These are phyloP conservation scores for Lachnellula cervina DNA, from an alignment of 2,329 filamentous ascomycete genomes.

Conservation along the genomic window DNA sequence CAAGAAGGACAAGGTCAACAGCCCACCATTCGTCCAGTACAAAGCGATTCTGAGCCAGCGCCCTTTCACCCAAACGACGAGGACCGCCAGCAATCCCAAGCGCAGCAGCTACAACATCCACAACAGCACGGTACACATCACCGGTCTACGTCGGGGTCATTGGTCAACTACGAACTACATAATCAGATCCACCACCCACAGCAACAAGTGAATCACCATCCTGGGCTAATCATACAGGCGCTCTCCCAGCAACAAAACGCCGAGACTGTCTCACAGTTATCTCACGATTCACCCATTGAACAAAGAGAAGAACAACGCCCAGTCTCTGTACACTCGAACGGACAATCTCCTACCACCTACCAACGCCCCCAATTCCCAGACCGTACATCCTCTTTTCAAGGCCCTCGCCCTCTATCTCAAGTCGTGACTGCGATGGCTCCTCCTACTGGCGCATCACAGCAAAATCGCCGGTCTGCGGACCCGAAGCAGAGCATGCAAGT, in stretches of 20 bases:
- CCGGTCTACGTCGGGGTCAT: constrained; percentile 20
- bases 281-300: constrained; percentile 52
- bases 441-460: constrained; percentile 18
- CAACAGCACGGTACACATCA: constrained; percentile 25
- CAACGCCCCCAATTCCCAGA: constrained; percentile 24
- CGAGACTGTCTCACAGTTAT: constrained; percentile 58
- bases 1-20: constrained; percentile 19
- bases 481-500: constrained; percentile 23
- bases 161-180: constrained; percentile 25
- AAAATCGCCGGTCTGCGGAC: constrained; percentile 28
- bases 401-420: constrained; percentile 23
- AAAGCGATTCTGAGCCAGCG: constrained; percentile 20
- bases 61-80: constrained; percentile 19
- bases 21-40: constrained; percentile 27
- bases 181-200: constrained; percentile 23
- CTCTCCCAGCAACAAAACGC: constrained; percentile 43
- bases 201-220: constrained; percentile 32
- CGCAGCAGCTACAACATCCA: constrained; percentile 17
- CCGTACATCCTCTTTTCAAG: constrained; percentile 24
- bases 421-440: constrained; percentile 26
- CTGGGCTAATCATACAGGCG: constrained; percentile 27
- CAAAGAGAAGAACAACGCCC: constrained; percentile 28
- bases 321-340: constrained; percentile 28
- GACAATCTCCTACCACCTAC: constrained; percentile 22
- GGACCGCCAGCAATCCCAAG: constrained; percentile 32